Conservation (phyloP, 2,329 filamentous ascomycete genomes). For the Stemphylium vesicarium region DNA sequence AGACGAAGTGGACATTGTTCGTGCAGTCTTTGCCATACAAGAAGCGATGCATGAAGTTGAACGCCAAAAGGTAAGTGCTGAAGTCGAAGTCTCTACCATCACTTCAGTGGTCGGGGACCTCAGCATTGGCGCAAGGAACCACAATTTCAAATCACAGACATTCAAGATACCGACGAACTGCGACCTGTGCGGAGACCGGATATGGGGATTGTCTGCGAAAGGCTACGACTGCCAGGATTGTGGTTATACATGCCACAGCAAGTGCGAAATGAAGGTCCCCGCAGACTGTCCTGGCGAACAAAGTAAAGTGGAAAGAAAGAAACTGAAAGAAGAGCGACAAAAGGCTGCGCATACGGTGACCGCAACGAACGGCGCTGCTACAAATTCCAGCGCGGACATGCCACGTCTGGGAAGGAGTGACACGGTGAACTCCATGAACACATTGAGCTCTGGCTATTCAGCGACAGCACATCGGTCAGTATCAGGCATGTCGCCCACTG, state of each 20-base stretch:
- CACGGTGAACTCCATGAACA: slow-evolving; percentile 80
- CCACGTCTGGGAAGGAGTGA: slow-evolving; percentile 77
- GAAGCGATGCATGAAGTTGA: slow-evolving; percentile 86
- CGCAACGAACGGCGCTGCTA: slow-evolving; percentile 53
- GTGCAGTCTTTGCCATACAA: slow-evolving; percentile 81
- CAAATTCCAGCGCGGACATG: slow-evolving; percentile 64
- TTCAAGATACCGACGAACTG: slow-evolving; percentile 99
- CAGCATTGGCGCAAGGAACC: slow-evolving; percentile 88
- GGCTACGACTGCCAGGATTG: slow-evolving; percentile 96
- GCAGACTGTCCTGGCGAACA: slow-evolving; percentile 94
- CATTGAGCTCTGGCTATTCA: slow-evolving; percentile 83
- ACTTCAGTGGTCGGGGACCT: slow-evolving; percentile 91
- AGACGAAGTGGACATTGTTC: slow-evolving; percentile 85
- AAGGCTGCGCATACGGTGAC: slow-evolving; percentile 69
- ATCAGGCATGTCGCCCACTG: slow-evolving; percentile 64
- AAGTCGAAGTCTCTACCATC: slow-evolving; percentile 92
- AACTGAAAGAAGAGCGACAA: slow-evolving; percentile 85
- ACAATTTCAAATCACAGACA: slow-evolving; percentile 98
- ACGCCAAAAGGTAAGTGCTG: slow-evolving; percentile 81
- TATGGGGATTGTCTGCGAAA: slow-evolving; percentile 96
- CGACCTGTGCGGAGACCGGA: slow-evolving; percentile 92
- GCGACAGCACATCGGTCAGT: slow-evolving; percentile 78
- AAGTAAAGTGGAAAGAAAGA: slow-evolving; percentile 93
- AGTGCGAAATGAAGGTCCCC: slow-evolving; percentile 98
- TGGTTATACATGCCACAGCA: slow-evolving; percentile 97